phyloP scores from a whole-genome alignment of 2,329 filamentous ascomycete genomes.

The Didymella pinodella region DNA sequence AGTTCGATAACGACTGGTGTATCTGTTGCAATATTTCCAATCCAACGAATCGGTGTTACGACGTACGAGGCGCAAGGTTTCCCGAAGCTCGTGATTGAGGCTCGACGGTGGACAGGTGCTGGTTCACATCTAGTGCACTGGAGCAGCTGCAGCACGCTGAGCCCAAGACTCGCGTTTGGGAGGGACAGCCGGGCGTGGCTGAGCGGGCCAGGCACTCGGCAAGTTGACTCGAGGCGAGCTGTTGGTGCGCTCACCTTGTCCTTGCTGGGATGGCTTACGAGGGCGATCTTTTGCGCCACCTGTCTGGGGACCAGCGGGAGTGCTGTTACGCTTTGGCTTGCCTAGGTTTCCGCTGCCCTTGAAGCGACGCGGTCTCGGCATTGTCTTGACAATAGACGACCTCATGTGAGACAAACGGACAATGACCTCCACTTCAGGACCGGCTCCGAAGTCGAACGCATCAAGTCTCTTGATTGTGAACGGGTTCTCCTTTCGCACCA shows the following conservation, averaged over 20 bases:
- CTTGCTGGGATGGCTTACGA: slow-evolving; percentile 44
- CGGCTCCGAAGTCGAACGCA: slow-evolving; percentile 35
- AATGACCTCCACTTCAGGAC: slow-evolving; percentile 39
- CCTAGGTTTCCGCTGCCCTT: slow-evolving; percentile 22
- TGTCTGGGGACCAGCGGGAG: slow-evolving; percentile 28
- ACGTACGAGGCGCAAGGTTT: background rate
- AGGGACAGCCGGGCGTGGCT: slow-evolving; percentile 32
- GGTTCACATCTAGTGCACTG: slow-evolving; percentile 10
- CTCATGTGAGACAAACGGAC: slow-evolving; percentile 40
- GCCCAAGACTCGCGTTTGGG: slow-evolving; percentile 26
- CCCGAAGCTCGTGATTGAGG: background rate
- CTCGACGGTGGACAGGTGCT: background rate
- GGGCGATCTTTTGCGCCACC: slow-evolving; percentile 35
- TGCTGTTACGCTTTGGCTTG: slow-evolving; percentile 42
- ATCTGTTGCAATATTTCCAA: slow-evolving; percentile 7
- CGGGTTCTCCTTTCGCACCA: slow-evolving; percentile 41
- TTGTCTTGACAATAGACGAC: slow-evolving; percentile 38
- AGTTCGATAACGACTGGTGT: slow-evolving; percentile 11
- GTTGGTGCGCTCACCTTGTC: slow-evolving; percentile 37
- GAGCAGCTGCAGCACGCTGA: slow-evolving; percentile 20
- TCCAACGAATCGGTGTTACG: slow-evolving; percentile 5
- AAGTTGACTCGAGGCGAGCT: slow-evolving; percentile 36
- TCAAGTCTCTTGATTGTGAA: slow-evolving; percentile 40
- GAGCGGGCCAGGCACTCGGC: slow-evolving; percentile 38
- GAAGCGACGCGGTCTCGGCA: slow-evolving; percentile 38